Percentiles rank a stretch among this genome's conserved stretches.
Evolutionary conservation across 805 yeast species (phyloP).

Genomic region (Ogataea henricii): DNA sequence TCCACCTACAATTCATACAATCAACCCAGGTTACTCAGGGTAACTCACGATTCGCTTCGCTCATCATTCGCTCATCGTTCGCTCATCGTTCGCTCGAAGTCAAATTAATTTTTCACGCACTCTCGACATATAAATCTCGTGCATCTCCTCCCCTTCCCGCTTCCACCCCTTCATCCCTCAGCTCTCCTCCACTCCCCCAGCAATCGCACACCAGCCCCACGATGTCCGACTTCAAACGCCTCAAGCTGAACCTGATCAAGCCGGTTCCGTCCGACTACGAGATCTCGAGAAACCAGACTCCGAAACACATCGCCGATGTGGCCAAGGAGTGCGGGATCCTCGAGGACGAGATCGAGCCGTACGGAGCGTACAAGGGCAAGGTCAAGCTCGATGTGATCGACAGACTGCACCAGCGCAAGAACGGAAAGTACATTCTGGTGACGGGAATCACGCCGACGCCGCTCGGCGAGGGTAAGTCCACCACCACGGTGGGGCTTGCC

Average conservation of each 20-base stretch:
- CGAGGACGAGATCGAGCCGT: slow-evolving; percentile 79
- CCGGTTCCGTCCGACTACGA: slow-evolving; percentile 94
- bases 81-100: no score
- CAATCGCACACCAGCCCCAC: neutral
- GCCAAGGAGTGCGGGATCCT: slow-evolving; percentile 83
- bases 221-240: slow-evolving; percentile 40
- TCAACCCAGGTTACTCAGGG: no score
- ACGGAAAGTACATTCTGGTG: slow-evolving; percentile 88
- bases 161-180: neutral
- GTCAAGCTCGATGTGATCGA: slow-evolving; percentile 68
- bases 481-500: slow-evolving; percentile 95
- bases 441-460: slow-evolving; percentile 99
- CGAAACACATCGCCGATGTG: slow-evolving; percentile 74
- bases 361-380: slow-evolving; percentile 89
- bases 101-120: no score
- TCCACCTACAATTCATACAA: no score
- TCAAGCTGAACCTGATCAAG: slow-evolving; percentile 38
- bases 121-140: no score
- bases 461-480: slow-evolving; percentile 95
- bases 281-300: slow-evolving; percentile 84
- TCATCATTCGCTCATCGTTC: no score
- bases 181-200: neutral
- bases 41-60: no score
- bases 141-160: neutral
- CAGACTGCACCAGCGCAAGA: slow-evolving; percentile 60